Evolutionary conservation across 805 yeast genomes (phyloP), one percentile per base, ranked within the genome.

Genomic region (Cyberlindnera subsufficiens): DNA sequence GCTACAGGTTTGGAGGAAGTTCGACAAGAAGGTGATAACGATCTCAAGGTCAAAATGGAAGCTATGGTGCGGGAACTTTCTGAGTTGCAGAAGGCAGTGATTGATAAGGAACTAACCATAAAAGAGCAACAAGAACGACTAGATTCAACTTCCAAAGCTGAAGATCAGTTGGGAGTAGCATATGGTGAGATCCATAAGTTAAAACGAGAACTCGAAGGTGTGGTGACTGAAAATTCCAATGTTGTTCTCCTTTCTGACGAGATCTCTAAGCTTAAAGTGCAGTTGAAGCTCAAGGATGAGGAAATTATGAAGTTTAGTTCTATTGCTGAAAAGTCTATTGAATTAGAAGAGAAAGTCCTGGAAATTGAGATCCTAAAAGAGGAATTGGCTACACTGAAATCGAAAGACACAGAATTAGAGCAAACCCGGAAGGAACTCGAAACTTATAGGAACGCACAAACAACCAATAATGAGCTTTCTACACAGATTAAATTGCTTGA

Each of bases 401-500:
- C 45, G 3, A 30, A 25, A 5, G 46, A 48, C 4, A 37, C 15
- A 11, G 45, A 39, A n/a, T 5, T 37, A 8, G 39, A 40, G 4
- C 15, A 31, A n/a, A 13, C 36, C 6, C 42, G 44, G 7, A 31
- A 25, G 32, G 44, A 43, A 19, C 11, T 52, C 11, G 46, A 43
- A 5, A 15, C 42, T 9, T 29, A 35, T 10, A 49, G 52, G 32
- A 15, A 45, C 5, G 18, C 20, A 29, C 43, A 32, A 45, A 43
- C 51, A 6, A 50, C 54, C 7, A 56, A 47, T 42, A 49, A 42
- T 16, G 66, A 62, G 30, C 54, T 67, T 29, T 46, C 44, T 2
- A 38, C 48, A 15, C 58, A 56, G 39, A 48, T 55, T 5, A 44
- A 49, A 30, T 30, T 51, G 3, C 38, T 58, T 5, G 48, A 54